Conservation (phyloP, 2,329 filamentous ascomycete genomes). For the Hypoxylon sp. region DNA sequence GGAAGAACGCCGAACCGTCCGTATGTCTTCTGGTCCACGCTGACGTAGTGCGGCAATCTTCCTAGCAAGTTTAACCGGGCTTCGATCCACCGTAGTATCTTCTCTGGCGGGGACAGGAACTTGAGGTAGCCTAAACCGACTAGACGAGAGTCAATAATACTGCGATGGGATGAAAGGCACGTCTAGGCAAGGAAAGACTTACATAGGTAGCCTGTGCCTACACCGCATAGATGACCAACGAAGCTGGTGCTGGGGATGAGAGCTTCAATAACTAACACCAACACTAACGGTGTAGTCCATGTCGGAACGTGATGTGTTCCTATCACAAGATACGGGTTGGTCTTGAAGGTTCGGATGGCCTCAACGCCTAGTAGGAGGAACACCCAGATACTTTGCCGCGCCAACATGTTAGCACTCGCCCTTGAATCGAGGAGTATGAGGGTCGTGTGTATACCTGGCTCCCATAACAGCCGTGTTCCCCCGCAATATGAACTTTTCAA, state of each 20-base stretch:
- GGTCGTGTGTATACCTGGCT: conserved; percentile 72
- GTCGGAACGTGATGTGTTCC: conserved; percentile 80
- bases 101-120: conserved; percentile 89
- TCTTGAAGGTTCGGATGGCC: conserved; percentile 84
- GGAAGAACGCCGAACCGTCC: conserved; percentile 92
- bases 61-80: conserved; percentile 86
- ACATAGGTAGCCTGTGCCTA: conserved; percentile 90
- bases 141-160: conserved; percentile 54
- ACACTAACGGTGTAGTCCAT: conserved; percentile 87
- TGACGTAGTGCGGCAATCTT: conserved; percentile 90
- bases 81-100: conserved; percentile 88
- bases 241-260: conserved; percentile 86
- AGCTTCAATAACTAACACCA: conserved; percentile 79
- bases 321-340: conserved; percentile 81
- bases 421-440: not conserved
- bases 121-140: conserved; percentile 90
- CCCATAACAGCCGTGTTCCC: conserved; percentile 82
- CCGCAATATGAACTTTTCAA: conserved; percentile 80
- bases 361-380: conserved; percentile 89
- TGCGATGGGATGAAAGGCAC: not conserved
- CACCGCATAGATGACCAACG: conserved; percentile 85
- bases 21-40: conserved; percentile 95
- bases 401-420: conserved; percentile 38
- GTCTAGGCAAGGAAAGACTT: conserved; percentile 56
- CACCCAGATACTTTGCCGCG: conserved; percentile 81